Evolutionary conservation across 371 early-diverging fungal genomes (phyloP).

Genomic region (Rhizopus microsporus): DNA sequence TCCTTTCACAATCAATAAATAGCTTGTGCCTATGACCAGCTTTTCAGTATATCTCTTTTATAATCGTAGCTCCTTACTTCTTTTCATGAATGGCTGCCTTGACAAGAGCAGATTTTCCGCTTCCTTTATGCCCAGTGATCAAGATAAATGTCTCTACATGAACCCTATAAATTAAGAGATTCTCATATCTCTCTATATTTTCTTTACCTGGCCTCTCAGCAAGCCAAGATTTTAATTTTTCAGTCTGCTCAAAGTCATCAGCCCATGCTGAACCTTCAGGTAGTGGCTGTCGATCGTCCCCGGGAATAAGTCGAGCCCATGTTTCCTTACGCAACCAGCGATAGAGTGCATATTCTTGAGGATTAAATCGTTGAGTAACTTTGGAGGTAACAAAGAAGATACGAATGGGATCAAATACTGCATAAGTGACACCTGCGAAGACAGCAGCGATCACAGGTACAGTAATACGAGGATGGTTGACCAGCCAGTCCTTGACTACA

Average conservation of each 20-base stretch:
- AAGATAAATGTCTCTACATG: slow-evolving; percentile 60
- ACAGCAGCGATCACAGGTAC: slow-evolving; percentile 76
- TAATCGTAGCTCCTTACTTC: slow-evolving; percentile 24
- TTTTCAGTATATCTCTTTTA: not conserved
- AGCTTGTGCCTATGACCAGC: slow-evolving; percentile 61
- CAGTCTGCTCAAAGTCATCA: slow-evolving; percentile 63
- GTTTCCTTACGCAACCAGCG: slow-evolving; percentile 70
- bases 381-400: slow-evolving; percentile 84
- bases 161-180: not conserved
- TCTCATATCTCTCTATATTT: not conserved
- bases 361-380: slow-evolving; percentile 75
- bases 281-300: not conserved
- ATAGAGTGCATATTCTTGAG: slow-evolving; percentile 62
- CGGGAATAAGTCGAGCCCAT: slow-evolving; percentile 45
- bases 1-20: slow-evolving; percentile 75
- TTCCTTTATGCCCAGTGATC: slow-evolving; percentile 62
- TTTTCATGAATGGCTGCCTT: slow-evolving; percentile 55
- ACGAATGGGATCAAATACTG: slow-evolving; percentile 91
- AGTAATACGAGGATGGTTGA: slow-evolving; percentile 70
- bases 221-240: slow-evolving; percentile 60
- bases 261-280: slow-evolving; percentile 46
- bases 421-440: slow-evolving; percentile 76
- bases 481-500: slow-evolving; percentile 68
- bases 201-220: slow-evolving; percentile 67
- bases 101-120: slow-evolving; percentile 62